phyloP scores from a whole-genome alignment of 495 filamentous ascomycete species.

The Cudoniella acicularis region DNA sequence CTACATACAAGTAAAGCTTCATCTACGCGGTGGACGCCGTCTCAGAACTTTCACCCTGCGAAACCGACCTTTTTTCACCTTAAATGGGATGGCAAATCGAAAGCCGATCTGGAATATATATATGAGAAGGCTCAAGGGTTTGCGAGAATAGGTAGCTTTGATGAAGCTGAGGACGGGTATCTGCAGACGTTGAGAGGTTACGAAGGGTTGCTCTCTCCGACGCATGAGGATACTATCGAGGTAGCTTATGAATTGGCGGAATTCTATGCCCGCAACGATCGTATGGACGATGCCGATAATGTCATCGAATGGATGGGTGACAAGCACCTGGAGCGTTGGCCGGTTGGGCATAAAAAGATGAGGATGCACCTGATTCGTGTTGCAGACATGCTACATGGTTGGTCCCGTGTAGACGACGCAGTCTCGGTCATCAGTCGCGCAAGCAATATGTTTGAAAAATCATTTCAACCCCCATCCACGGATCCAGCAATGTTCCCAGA shows the following conservation, averaged over 20 bases:
- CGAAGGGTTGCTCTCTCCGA: neutral
- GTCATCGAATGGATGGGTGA: neutral
- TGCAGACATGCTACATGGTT: neutral
- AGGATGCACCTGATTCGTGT: neutral
- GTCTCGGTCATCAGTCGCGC: neutral
- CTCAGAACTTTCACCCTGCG: too few species aligned
- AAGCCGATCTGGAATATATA: neutral
- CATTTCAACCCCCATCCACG: too few species aligned
- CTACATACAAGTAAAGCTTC: too few species aligned
- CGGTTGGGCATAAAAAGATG: neutral
- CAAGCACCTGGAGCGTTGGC: neutral
- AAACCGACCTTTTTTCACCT: too few species aligned
- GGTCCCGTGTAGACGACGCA: neutral
- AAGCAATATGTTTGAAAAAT: too few species aligned
- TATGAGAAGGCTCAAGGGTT: neutral
- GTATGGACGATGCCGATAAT: conserved; percentile 2
- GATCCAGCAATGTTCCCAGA: too few species aligned
- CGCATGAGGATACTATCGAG: neutral
- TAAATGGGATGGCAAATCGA: neutral
- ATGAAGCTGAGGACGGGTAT: neutral
- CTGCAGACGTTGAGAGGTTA: neutral
- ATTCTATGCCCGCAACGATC: neutral
- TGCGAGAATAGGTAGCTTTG: neutral
- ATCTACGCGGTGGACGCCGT: too few species aligned
- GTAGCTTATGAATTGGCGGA: neutral